A percentile compares a stretch with the other conserved stretches of the same genome.
Conservation (phyloP, 257 asterid genomes). For the Coffea eugenioides region DNA sequence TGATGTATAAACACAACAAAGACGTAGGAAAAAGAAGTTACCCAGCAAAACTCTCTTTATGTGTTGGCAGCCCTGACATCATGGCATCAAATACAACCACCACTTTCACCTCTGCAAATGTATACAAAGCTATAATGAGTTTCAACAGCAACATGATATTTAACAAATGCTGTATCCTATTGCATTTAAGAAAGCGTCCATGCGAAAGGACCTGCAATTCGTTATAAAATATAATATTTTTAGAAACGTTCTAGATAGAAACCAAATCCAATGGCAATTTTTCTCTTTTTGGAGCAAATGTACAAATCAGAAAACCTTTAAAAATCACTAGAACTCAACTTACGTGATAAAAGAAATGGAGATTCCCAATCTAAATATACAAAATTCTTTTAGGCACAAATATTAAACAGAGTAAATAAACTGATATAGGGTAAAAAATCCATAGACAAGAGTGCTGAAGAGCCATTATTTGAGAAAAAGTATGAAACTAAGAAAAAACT, state of each 20-base stretch:
- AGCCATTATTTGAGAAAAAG: neutral
- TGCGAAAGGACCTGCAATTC: neutral
- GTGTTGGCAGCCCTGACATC: slow-evolving; percentile 88
- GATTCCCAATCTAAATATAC: neutral
- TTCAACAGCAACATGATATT: neutral
- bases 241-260: neutral
- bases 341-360: neutral
- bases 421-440: neutral
- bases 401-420: neutral
- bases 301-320: neutral
- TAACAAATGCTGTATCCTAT: neutral
- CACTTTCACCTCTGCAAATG: slow-evolving; percentile 86
- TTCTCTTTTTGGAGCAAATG: neutral
- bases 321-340: neutral
- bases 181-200: neutral
- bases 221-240: neutral
- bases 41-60: slow-evolving; percentile 86
- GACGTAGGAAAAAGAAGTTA: slow-evolving; percentile 24
- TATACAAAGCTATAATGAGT: slow-evolving; percentile 15
- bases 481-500: neutral
- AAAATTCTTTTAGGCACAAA: neutral
- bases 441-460: neutral
- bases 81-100: slow-evolving; percentile 97
- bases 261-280: neutral
- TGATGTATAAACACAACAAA: neutral